Conservation (phyloP, 345 rosid species). For the Alliaria petiolata region DNA sequence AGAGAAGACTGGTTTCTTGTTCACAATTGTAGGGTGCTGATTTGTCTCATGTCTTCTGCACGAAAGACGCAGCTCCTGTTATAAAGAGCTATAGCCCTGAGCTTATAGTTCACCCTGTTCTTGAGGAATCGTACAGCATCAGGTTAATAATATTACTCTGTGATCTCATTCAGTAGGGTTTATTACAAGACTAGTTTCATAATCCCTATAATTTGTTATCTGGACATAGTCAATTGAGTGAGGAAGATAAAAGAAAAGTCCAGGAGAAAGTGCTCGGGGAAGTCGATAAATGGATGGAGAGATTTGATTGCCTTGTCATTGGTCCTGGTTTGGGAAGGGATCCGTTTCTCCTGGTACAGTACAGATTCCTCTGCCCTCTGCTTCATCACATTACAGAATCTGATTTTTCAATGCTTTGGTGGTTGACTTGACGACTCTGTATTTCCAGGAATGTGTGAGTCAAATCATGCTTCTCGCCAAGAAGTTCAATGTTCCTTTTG, state of each 20-base stretch:
- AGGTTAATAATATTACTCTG: slow-evolving; percentile 37
- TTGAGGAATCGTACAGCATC: slow-evolving; percentile 78
- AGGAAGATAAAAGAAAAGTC: slow-evolving; percentile 44
- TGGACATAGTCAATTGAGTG: slow-evolving; percentile 37
- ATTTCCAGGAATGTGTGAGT: slow-evolving; percentile 70
- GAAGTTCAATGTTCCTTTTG: slow-evolving; percentile 63
- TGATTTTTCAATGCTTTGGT: background rate
- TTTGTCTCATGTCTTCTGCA: slow-evolving; percentile 96
- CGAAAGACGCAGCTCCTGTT: slow-evolving; percentile 91
- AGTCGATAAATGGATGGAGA: slow-evolving; percentile 86
- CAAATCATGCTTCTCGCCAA: slow-evolving; percentile 73
- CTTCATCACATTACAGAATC: background rate
- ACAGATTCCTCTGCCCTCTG: slow-evolving; percentile 1
- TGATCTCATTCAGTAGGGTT: background rate
- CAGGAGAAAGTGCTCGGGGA: slow-evolving; percentile 63
- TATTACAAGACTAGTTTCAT: background rate
- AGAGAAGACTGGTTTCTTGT: background rate
- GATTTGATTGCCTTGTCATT: slow-evolving; percentile 92
- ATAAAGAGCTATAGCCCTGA: slow-evolving; percentile 98
- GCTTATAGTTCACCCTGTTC: slow-evolving; percentile 84
- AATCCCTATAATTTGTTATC: background rate
- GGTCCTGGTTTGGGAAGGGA: slow-evolving; percentile 99
- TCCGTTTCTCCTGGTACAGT: slow-evolving; percentile 82
- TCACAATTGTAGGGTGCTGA: slow-evolving; percentile 67
- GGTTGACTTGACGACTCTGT: background rate